Evolutionary conservation across 2,329 filamentous ascomycete genomes (phyloP), one percentile per base, ranked within the genome.

Genomic region (Aspergillus unguis): DNA sequence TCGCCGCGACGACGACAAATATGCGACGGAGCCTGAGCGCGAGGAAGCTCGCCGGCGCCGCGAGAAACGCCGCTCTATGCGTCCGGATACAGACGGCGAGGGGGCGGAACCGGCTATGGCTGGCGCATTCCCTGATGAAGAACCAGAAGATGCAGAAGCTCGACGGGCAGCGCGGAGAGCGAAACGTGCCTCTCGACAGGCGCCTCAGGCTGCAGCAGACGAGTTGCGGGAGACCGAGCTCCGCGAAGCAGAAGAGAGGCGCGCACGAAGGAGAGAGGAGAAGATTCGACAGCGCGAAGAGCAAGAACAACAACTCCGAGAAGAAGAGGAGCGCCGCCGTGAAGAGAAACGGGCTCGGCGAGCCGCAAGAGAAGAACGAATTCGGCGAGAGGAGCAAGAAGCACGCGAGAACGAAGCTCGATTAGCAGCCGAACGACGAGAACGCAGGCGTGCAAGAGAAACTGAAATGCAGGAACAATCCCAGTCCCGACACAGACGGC

Each of bases 151-250:
- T 3, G 82, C 85, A 11, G 86, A 88, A 65, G 82, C 80, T 25
- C 80, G 83, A 44, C 80, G 79, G 41, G 83, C 82, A 29, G 83
- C 84, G 52, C 82, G 85, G n/a, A 80, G 80, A 51, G 79, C 82
- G 1, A 80, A 77, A 47, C 80, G 79, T 47, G 59, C 66, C 11
- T 66, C 69, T 28, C 68, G 67, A 43, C 66, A 71, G 29, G 71
- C 62, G 8, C 62, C 68, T 2, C 42, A 46, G 36, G 42, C 36
- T 46, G 49, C 49, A 3, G 65, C 69, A 11, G 71, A 73, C 33
- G 62, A 62, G 44, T 54, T 62, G 6, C 67, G 66, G 5, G 69
- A 70, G 26, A 57, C 51, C 11, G 71, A 71, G 45, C 48, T 62
- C 23, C 63, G 65, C 42, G 69, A 72, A 50, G 64, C 62, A 1